Conservation (phyloP, 495 filamentous ascomycete genomes). For the Tuber aestivum region DNA sequence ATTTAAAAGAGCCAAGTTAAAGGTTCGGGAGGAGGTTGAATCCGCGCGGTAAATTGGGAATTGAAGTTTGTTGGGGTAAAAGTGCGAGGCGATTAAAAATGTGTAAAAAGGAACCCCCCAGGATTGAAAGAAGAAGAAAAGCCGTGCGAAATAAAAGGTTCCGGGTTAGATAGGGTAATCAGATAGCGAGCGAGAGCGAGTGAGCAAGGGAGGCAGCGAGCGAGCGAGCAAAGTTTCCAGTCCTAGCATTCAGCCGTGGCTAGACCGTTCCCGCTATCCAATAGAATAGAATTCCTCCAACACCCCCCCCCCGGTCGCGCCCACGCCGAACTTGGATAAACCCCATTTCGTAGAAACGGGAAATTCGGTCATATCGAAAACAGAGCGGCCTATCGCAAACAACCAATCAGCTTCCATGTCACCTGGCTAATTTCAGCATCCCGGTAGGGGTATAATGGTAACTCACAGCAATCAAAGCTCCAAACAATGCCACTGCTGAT, state of each 20-base stretch:
- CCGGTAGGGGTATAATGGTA: not conserved
- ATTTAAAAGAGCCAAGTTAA: not conserved
- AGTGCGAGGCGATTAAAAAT: constrained; percentile 21
- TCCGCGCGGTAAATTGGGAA: not conserved
- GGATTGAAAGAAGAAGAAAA: constrained; percentile 19
- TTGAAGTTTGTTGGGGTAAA: not conserved
- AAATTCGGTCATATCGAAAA: constrained; percentile 36
- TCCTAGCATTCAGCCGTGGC: not conserved
- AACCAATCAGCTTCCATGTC: not conserved
- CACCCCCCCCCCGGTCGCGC: not conserved
- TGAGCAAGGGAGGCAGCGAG: not conserved
- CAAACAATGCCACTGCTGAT: constrained; percentile 39
- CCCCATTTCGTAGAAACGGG: not conserved
- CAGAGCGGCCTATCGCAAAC: constrained; percentile 30
- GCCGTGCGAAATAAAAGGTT: constrained; percentile 3
- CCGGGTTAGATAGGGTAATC: not conserved
- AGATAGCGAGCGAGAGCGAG: not conserved
- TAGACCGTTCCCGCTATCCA: not conserved
- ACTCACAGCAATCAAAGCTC: constrained; percentile 40
- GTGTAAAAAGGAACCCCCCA: not conserved
- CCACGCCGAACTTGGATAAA: not conserved
- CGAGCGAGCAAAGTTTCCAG: not conserved
- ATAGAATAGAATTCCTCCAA: not conserved
- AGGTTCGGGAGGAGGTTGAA: not conserved
- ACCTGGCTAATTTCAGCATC: not conserved